phyloP scores from a whole-genome alignment of 2,329 filamentous ascomycete species.

The Septoria petroselini region DNA sequence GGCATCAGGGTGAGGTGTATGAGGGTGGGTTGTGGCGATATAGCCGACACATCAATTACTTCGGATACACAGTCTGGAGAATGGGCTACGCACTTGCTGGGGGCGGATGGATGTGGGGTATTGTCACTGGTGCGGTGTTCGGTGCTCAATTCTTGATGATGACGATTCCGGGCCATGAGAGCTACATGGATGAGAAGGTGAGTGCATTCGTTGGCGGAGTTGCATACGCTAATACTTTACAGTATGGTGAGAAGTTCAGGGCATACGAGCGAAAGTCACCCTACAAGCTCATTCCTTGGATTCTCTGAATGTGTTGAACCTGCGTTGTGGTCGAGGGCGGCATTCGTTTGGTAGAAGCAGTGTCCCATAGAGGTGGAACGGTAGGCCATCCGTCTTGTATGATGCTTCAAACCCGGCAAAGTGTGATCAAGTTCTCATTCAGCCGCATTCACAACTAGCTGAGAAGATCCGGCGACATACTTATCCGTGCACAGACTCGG shows the following conservation, averaged over 20 bases:
- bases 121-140: conserved; percentile 42
- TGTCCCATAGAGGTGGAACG: too few relatives aligned
- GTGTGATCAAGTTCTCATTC: too few relatives aligned
- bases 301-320: conserved; percentile 21
- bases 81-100: conserved; percentile 49
- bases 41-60: conserved; percentile 56
- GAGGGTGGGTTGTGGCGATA: conserved; percentile 50
- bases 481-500: not conserved
- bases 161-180: conserved; percentile 49
- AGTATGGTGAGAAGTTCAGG: conserved; percentile 43
- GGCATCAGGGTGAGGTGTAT: conserved; percentile 53
- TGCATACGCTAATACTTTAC: conserved; percentile 1
- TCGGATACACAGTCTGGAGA: conserved; percentile 53
- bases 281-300: conserved; percentile 41
- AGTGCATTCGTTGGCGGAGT: too few relatives aligned
- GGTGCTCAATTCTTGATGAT: conserved; percentile 47
- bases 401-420: too few relatives aligned
- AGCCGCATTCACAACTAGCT: not conserved
- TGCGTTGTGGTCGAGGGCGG: not conserved
- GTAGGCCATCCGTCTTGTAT: too few relatives aligned
- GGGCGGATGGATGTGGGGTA: conserved; percentile 49
- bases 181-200: conserved; percentile 48
- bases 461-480: not conserved
- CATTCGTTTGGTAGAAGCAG: not conserved
- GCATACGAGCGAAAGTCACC: conserved; percentile 41